These are phyloP conservation scores for Pseudotulostoma volvatum DNA, from an alignment of 495 filamentous ascomycete genomes.

Conservation along the genomic window DNA sequence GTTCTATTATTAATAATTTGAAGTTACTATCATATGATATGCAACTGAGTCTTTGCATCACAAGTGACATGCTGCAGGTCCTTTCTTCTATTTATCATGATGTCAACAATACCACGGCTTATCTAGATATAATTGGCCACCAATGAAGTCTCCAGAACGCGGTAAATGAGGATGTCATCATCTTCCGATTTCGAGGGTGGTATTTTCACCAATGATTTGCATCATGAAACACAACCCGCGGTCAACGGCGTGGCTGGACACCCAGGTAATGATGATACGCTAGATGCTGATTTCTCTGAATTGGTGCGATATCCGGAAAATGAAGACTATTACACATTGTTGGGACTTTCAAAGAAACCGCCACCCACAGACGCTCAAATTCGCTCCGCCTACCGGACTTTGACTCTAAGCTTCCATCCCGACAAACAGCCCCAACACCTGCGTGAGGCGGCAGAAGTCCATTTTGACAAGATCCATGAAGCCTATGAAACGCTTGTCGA, in stretches of 20 bases:
- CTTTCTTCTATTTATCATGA: too few relatives aligned
- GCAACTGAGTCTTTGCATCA: too few relatives aligned
- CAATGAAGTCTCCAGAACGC: too few relatives aligned
- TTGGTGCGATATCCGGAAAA: slow-evolving; percentile 17
- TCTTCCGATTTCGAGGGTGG: background rate
- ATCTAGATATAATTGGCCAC: too few relatives aligned
- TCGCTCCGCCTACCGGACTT: slow-evolving; percentile 32
- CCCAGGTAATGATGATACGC: background rate
- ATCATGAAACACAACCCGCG: background rate
- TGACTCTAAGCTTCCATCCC: slow-evolving; percentile 41
- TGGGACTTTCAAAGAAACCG: slow-evolving; percentile 30
- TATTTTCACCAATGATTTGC: background rate
- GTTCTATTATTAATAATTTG: too few relatives aligned
- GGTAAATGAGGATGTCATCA: background rate
- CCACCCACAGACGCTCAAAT: slow-evolving; percentile 33
- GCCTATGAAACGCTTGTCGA: slow-evolving; percentile 41
- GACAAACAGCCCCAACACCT: slow-evolving; percentile 38
- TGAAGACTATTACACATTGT: slow-evolving; percentile 33
- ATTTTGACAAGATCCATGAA: slow-evolving; percentile 32
- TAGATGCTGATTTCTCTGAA: slow-evolving; percentile 1
- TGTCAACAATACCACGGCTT: too few relatives aligned
- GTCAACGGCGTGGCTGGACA: background rate
- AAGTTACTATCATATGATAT: too few relatives aligned
- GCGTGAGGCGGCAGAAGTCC: slow-evolving; percentile 27
- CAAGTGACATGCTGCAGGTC: too few relatives aligned